A percentile compares a stretch with the other conserved stretches of the same genome.
Evolutionary conservation across 1,139 yeast species (phyloP).

Genomic region (Geotrichum aggregatum): DNA sequence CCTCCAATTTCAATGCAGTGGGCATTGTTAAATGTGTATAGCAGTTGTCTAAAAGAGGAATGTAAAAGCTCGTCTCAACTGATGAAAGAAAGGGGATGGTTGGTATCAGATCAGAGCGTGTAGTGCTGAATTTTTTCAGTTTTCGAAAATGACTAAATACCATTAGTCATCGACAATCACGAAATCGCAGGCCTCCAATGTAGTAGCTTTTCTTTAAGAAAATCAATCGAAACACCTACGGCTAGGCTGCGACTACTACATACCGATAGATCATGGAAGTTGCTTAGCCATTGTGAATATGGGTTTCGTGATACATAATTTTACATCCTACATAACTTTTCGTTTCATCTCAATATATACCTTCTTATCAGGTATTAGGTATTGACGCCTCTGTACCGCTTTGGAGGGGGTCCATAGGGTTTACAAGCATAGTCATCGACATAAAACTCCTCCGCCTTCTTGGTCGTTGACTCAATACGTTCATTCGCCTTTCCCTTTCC

Average conservation of each 20-base stretch:
- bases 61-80: neutral
- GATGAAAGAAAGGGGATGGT: neutral
- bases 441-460: slow-evolving; percentile 17
- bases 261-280: too few species aligned
- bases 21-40: slow-evolving; percentile 5
- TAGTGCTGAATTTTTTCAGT: neutral
- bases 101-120: neutral
- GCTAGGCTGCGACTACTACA: too few species aligned
- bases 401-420: slow-evolving; percentile 36
- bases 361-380: neutral
- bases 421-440: slow-evolving; percentile 32
- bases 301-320: too few species aligned
- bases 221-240: too few species aligned
- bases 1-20: slow-evolving; percentile 12
- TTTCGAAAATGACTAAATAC: neutral
- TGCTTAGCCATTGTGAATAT: too few species aligned
- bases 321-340: too few species aligned
- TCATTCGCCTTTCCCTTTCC: slow-evolving; percentile 12
- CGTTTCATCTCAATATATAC: too few species aligned
- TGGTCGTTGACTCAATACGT: slow-evolving; percentile 3
- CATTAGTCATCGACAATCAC: neutral
- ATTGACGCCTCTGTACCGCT: slow-evolving; percentile 30
- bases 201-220: too few species aligned
- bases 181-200: neutral
- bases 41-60: neutral